Evolutionary conservation across 805 yeast species (phyloP).

Genomic region (Zygoascus biomembranicola): DNA sequence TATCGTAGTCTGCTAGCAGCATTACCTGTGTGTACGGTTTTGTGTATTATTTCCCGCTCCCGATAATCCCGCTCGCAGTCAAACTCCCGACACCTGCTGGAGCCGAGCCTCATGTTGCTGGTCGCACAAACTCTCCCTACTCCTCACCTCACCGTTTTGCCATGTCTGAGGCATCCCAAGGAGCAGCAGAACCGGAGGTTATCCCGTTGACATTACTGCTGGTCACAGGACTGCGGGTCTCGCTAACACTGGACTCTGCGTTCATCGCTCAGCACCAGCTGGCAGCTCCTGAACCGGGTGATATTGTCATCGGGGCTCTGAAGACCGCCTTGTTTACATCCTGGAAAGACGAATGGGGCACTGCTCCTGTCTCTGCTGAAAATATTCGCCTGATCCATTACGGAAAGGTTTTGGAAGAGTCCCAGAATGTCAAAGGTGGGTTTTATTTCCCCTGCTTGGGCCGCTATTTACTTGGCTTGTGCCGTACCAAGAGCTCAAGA

Average conservation of each 20-base stretch:
- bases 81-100: no score
- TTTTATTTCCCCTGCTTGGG: not conserved
- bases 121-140: not conserved
- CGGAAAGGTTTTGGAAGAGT: constrained; percentile 25
- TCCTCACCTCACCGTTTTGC: not conserved
- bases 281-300: constrained; percentile 12
- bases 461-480: not conserved
- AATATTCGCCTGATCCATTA: constrained; percentile 26
- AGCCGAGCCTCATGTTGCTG: no score
- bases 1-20: no score
- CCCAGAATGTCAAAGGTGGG: constrained; percentile 11
- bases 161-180: not conserved
- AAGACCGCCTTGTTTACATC: constrained; percentile 14
- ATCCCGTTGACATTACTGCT: constrained; percentile 15
- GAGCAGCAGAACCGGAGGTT: not conserved
- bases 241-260: constrained; percentile 11
- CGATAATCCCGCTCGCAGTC: no score
- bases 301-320: constrained; percentile 13
- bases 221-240: constrained; percentile 17
- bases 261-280: constrained; percentile 16
- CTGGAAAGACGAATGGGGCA: constrained; percentile 22
- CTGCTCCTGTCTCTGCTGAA: constrained; percentile 12
- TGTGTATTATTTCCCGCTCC: no score
- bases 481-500: not conserved
- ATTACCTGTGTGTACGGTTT: no score